These are phyloP conservation scores for Penicillium lagena DNA, from an alignment of 495 filamentous ascomycete genomes.

Conservation along the genomic window DNA sequence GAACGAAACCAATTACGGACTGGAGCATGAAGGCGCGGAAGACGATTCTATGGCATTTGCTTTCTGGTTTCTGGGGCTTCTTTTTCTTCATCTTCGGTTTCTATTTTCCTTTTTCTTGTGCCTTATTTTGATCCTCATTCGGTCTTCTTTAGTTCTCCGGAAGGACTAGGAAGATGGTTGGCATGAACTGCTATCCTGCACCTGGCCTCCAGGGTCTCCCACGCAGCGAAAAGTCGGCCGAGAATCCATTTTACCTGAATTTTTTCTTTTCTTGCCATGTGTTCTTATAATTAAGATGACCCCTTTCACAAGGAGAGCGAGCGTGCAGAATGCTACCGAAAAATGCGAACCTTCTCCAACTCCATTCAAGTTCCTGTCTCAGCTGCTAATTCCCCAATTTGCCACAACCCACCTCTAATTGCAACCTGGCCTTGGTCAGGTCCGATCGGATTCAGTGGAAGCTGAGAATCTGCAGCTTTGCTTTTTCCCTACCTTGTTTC, in stretches of 20 bases:
- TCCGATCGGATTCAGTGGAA: too few relatives aligned
- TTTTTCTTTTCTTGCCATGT: conserved; percentile 1
- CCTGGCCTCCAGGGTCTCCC: not conserved
- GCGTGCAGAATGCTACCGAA: conserved; percentile 14
- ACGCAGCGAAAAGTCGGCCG: not conserved
- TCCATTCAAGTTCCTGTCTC: not conserved
- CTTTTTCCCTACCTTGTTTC: too few relatives aligned
- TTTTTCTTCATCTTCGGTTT: conserved; percentile 6
- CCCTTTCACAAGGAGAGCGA: not conserved
- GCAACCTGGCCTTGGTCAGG: not conserved
- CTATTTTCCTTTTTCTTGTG: conserved; percentile 2
- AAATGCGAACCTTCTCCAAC: not conserved
- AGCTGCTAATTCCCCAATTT: conserved; percentile 18
- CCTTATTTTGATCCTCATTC: not conserved
- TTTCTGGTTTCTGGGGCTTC: conserved; percentile 3
- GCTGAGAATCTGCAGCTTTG: too few relatives aligned
- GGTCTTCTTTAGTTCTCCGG: conserved; percentile 1
- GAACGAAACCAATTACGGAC: conserved; percentile 17
- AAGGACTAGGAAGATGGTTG: conserved; percentile 1
- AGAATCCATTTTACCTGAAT: not conserved
- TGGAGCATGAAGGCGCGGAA: conserved; percentile 20
- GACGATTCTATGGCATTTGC: conserved; percentile 6
- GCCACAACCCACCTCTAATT: conserved; percentile 22
- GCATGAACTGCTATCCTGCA: not conserved
- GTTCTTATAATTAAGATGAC: not conserved